Evolutionary conservation across 768 basidiomycete genomes (phyloP).

Genomic region (Albatrellus ellisii): DNA sequence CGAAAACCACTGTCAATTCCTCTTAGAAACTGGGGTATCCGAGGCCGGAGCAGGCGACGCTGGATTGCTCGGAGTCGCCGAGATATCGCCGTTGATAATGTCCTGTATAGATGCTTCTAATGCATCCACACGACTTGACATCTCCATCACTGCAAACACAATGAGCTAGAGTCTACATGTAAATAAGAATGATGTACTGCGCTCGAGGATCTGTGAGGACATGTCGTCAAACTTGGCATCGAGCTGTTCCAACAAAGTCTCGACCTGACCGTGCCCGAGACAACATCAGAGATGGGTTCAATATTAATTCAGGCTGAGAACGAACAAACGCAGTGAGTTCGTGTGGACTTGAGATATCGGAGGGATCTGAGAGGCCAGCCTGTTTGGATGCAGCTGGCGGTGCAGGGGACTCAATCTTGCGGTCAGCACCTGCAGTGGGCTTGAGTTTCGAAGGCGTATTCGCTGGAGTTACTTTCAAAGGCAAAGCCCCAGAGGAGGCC

Average conservation of each 20-base stretch:
- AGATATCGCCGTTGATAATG: conserved; percentile 64
- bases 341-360: conserved; percentile 84
- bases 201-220: conserved; percentile 79
- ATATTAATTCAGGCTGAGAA: conserved; percentile 10
- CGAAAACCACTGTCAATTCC: too few species aligned
- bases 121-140: conserved; percentile 85
- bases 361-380: conserved; percentile 17
- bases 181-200: conserved; percentile 38
- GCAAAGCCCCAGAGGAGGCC: conserved; percentile 5
- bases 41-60: conserved; percentile 40
- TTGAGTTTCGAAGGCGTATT: conserved; percentile 8
- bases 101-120: conserved; percentile 87
- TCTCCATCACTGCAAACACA: conserved; percentile 63
- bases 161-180: conserved; percentile 6
- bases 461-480: conserved; percentile 9
- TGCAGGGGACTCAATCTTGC: conserved; percentile 6
- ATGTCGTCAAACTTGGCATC: conserved; percentile 87
- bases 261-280: conserved; percentile 42
- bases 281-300: background rate
- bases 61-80: conserved; percentile 33
- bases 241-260: conserved; percentile 78
- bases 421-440: background rate
- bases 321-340: conserved; percentile 90
- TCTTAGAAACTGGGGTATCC: too few species aligned
- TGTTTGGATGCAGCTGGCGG: conserved; percentile 4